phyloP scores from a whole-genome alignment of 768 basidiomycete genomes.

The Auriscalpium vulgare region DNA sequence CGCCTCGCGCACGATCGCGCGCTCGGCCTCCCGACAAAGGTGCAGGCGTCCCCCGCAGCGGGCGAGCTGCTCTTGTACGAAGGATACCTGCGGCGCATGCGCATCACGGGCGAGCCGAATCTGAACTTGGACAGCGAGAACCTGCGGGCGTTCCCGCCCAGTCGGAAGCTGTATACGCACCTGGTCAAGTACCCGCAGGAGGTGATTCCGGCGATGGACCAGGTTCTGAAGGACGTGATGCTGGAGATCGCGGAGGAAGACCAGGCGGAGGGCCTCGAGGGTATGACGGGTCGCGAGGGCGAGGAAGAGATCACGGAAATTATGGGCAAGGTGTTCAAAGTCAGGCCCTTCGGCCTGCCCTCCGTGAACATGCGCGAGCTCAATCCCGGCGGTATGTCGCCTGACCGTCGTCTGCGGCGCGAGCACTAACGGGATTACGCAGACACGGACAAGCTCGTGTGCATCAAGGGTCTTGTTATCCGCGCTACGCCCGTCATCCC shows the following conservation, averaged over 20 bases:
- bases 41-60: slow-evolving; percentile 52
- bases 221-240: slow-evolving; percentile 90
- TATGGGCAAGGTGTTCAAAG: slow-evolving; percentile 83
- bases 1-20: slow-evolving; percentile 64
- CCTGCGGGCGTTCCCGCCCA: slow-evolving; percentile 77
- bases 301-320: slow-evolving; percentile 88
- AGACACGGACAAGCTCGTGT: slow-evolving; percentile 98
- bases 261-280: slow-evolving; percentile 57
- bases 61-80: slow-evolving; percentile 72
- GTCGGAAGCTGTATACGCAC: slow-evolving; percentile 76
- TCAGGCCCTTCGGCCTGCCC: slow-evolving; percentile 81
- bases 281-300: slow-evolving; percentile 68
- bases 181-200: slow-evolving; percentile 94
- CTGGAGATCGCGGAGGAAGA: slow-evolving; percentile 81
- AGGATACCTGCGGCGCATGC: slow-evolving; percentile 73
- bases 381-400: slow-evolving; percentile 74
- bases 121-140: slow-evolving; percentile 88
- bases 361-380: slow-evolving; percentile 91
- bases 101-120: slow-evolving; percentile 86
- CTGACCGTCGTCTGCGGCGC: background rate
- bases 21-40: slow-evolving; percentile 41
- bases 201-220: slow-evolving; percentile 95
- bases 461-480: slow-evolving; percentile 94
- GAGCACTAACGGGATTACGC: background rate
- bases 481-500: slow-evolving; percentile 96